Percentiles rank a stretch among this genome's conserved stretches.
Conservation (phyloP, 208 protist genomes). For the Acanthamoeba divionensis region DNA sequence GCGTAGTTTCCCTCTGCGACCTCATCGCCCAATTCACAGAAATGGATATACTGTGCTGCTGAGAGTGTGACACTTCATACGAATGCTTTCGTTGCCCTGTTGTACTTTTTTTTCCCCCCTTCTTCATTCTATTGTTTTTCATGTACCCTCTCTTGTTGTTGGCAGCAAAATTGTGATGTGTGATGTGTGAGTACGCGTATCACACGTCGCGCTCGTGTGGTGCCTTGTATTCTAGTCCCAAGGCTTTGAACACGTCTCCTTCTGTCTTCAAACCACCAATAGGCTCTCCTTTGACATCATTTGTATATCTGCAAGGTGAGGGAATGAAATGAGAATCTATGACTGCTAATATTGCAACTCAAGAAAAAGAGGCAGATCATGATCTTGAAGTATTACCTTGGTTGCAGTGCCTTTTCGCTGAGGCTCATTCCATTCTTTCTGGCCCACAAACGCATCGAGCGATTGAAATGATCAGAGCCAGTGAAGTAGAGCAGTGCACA, state of each 20-base stretch:
- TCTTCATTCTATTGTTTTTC: not conserved
- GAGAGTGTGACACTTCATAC: no score
- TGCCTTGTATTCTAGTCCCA: constrained; percentile 19
- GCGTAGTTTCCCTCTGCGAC: not conserved
- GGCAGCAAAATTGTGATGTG: no score
- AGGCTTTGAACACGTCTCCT: constrained; percentile 17
- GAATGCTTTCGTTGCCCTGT: not conserved
- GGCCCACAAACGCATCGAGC: constrained; percentile 34
- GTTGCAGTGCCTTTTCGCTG: constrained; percentile 8
- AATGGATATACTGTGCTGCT: not conserved
- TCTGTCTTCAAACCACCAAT: not conserved
- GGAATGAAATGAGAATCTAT: no score
- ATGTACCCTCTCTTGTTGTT: not conserved
- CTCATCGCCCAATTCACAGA: not conserved
- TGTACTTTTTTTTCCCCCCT: not conserved
- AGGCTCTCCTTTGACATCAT: constrained; percentile 39
- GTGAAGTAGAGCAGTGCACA: constrained; percentile 45
- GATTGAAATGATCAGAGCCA: constrained; percentile 41
- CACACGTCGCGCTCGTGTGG: constrained; percentile 40
- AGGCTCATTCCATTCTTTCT: not conserved
- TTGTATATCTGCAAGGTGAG: not conserved
- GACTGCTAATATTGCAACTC: no score
- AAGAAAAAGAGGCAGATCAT: no score
- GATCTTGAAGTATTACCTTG: not conserved
- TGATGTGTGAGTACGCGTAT: no score